Conservation (phyloP, 1,284 basidiomycete genomes). For the Termitomyces sp. region DNA sequence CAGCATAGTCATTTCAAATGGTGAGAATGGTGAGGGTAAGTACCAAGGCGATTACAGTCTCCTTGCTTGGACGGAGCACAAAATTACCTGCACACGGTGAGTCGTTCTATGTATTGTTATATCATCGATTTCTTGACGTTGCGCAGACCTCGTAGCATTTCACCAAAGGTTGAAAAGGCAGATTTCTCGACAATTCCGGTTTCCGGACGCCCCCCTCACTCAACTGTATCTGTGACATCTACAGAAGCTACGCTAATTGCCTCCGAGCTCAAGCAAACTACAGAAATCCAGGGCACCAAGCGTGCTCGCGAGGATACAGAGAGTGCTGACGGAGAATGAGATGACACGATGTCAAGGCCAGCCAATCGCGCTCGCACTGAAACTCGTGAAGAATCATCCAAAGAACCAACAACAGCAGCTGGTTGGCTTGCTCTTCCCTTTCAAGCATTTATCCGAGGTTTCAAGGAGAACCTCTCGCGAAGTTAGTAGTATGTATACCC, state of each 20-base stretch:
- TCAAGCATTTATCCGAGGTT: constrained; percentile 58
- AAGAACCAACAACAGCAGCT: constrained; percentile 39
- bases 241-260: constrained; percentile 39
- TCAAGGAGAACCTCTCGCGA: constrained; percentile 44
- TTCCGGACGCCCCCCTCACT: constrained; percentile 27
- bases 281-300: constrained; percentile 34
- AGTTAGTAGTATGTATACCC: constrained; percentile 16
- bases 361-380: constrained; percentile 46
- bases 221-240: constrained; percentile 33
- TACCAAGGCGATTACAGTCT: constrained; percentile 59
- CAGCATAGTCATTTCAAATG: constrained; percentile 30
- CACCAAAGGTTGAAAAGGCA: constrained; percentile 6
- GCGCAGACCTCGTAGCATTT: constrained; percentile 1
- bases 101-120: constrained; percentile 16
- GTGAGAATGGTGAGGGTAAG: constrained; percentile 37
- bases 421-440: constrained; percentile 59
- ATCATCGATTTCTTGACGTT: not conserved
- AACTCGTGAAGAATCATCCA: constrained; percentile 35
- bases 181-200: constrained; percentile 20
- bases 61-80: constrained; percentile 56
- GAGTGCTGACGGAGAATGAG: constrained; percentile 25
- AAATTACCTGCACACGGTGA: constrained; percentile 43
- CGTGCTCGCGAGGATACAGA: constrained; percentile 40
- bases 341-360: constrained; percentile 35
- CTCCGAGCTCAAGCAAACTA: constrained; percentile 22